A percentile compares a stretch with the other conserved stretches of the same genome.
These are phyloP conservation scores for Nissolia schottii DNA, from an alignment of 306 rosid genomes.

Conservation along the genomic window DNA sequence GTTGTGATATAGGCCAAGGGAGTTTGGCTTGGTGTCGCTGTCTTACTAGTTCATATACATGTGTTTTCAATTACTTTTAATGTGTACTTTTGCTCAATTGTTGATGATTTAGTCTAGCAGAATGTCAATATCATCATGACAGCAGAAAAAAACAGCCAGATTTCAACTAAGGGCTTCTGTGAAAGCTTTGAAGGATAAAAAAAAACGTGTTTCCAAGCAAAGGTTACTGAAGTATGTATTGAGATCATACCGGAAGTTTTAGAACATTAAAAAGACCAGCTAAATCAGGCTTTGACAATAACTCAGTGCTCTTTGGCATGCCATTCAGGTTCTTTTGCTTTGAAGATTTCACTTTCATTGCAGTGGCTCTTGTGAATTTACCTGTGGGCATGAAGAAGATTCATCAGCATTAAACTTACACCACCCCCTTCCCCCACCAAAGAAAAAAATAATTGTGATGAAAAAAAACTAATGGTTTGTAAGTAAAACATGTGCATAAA, in stretches of 20 bases:
- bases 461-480: neutral
- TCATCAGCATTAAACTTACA: neutral
- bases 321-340: slow-evolving; percentile 31
- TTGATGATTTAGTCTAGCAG: neutral
- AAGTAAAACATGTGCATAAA: neutral
- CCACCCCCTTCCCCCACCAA: neutral
- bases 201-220: neutral
- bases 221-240: neutral
- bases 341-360: slow-evolving; percentile 22
- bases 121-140: neutral
- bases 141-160: neutral
- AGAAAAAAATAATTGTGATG: neutral
- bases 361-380: slow-evolving; percentile 16
- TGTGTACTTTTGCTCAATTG: neutral
- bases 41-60: neutral
- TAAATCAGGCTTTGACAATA: slow-evolving; percentile 43
- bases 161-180: neutral
- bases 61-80: neutral
- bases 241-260: slow-evolving; percentile 50
- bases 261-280: slow-evolving; percentile 57
- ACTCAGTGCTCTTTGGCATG: slow-evolving; percentile 40
- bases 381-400: slow-evolving; percentile 17
- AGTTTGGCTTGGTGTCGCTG: too few relatives aligned
- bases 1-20: neutral
- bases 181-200: neutral